Evolutionary conservation across 2,329 filamentous ascomycete genomes (phyloP).

Genomic region (Colletotrichum noveboracense): DNA sequence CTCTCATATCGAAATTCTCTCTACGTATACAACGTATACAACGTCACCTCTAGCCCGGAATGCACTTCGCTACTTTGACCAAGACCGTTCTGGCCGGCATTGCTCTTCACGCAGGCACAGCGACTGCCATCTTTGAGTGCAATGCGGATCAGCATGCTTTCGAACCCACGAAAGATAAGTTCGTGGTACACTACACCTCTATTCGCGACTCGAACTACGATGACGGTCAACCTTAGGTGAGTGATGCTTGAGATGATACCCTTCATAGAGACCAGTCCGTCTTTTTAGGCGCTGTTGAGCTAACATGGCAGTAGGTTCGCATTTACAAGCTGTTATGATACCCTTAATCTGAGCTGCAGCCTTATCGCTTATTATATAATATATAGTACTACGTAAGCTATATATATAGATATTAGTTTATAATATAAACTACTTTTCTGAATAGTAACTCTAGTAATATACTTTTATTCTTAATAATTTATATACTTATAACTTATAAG

Average conservation of each 20-base stretch:
- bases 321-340: neutral
- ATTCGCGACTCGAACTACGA: neutral
- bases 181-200: neutral
- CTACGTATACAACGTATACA: neutral
- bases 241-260: neutral
- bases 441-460: no score
- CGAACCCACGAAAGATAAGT: neutral
- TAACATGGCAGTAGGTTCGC: neutral
- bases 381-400: no score
- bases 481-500: neutral
- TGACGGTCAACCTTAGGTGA: neutral
- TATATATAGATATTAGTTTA: no score
- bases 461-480: neutral
- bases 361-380: no score
- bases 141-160: neutral
- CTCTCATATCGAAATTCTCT: neutral
- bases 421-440: no score
- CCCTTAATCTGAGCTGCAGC: no score
- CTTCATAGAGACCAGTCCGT: neutral
- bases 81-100: neutral
- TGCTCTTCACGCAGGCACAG: neutral
- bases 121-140: neutral
- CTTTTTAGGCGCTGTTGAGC: neutral
- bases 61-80: neutral
- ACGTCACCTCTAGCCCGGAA: neutral